Evolutionary conservation across 768 basidiomycete genomes (phyloP), one percentile per base, ranked within the genome.

Genomic region (Phlebiopsis gigantea): DNA sequence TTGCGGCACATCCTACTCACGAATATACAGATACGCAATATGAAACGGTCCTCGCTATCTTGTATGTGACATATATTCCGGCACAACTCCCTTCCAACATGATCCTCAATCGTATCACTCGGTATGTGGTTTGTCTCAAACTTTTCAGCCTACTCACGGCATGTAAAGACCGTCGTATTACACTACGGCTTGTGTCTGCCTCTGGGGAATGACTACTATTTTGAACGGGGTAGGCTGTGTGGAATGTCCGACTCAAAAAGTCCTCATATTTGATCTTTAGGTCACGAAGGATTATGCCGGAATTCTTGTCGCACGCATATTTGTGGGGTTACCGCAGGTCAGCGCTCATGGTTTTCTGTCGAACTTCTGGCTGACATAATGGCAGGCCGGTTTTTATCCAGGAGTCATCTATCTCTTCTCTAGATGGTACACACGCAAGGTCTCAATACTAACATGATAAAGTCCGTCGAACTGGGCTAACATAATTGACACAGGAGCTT

Each of bases 71-170:
- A 1, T 84, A 87, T 57, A 79, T 79, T 34, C 84, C 84, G 2
- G 79, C 81, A 14, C 84, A 86, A 61, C 77, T 87, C 53, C 85
- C 85, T 0, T 84, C 80, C 0, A 87, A 84, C 63, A 84, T 87
- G 80, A 73, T 84, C 53, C 61, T 85, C 17, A 83, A 83, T 57
- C 74, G 76, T 56, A 73, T 84, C 46, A 72, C 75, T 46, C 72
- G 79, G 83, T 81, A 54, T 12, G 67, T 57, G 5, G n/a, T n/a
- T n/a, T n/a, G n/a, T 9, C 12, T 39, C 24, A 51, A 1, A 34
- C 8, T 39, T 31, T 25, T 19, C 10, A 10, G 3, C n/a, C 19
- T 17, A 44, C 10, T 45, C 9, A 45, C 43, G 10, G 19, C 21
- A 52, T n/a, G n/a, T n/a, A n/a, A n/a, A 85, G 84, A 43, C 86